These are phyloP conservation scores for Erodium trifolium DNA, from an alignment of 441 rosid genomes.

Conservation along the genomic window DNA sequence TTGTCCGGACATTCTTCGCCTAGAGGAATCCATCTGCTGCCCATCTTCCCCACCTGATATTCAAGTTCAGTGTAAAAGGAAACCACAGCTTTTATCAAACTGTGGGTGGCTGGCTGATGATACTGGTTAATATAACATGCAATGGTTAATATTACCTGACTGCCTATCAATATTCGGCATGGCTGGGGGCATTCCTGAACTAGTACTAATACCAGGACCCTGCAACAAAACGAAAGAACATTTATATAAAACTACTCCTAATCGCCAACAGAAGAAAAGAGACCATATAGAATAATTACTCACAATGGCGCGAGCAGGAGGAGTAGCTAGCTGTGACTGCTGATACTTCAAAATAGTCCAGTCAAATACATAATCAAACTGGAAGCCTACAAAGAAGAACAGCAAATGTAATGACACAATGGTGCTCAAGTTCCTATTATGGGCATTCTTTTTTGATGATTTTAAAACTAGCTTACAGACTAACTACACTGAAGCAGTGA, in stretches of 20 bases:
- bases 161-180: slow-evolving; percentile 31
- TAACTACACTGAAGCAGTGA: too few species aligned
- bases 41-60: slow-evolving; percentile 57
- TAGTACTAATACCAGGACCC: slow-evolving; percentile 39
- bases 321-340: slow-evolving; percentile 75
- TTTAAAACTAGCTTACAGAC: neutral
- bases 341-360: slow-evolving; percentile 63
- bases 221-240: slow-evolving; percentile 11
- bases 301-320: slow-evolving; percentile 58
- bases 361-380: slow-evolving; percentile 50
- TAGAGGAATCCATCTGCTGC: slow-evolving; percentile 49
- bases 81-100: neutral
- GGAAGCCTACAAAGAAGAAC: slow-evolving; percentile 51
- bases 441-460: neutral
- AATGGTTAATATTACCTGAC: slow-evolving; percentile 22
- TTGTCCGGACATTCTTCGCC: slow-evolving; percentile 65
- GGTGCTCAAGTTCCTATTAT: neutral
- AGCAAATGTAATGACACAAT: slow-evolving; percentile 4
- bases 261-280: neutral
- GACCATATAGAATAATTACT: slow-evolving; percentile 15
- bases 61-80: neutral
- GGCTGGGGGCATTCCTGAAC: slow-evolving; percentile 30
- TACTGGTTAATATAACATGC: neutral
- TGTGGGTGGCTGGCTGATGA: neutral
- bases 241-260: neutral